Base-by-base conservation (phyloP, 1,284 basidiomycete species). In the Xanthoconium separans region DNA sequence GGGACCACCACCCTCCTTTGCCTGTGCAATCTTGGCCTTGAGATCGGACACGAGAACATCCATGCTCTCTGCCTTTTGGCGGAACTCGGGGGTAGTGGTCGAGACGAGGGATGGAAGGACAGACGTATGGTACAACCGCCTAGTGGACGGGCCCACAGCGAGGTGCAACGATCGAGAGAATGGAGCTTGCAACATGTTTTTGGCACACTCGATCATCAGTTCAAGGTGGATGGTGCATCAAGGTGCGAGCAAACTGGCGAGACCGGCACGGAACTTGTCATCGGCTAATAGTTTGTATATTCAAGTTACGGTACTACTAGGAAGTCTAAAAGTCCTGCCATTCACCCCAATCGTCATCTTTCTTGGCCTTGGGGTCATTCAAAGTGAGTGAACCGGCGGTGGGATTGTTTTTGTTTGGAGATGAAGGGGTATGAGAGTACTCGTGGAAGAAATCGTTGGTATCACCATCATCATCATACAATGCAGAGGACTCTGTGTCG, bases 91-190 rank as follows among this genome's bases (percentile, higher is more conserved):
- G 2, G 86, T 83, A 11, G 81, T 71, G 4, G 84, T 77, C 11
- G 88, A 88, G 47, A 90, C 64, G 42, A 84, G 72, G 4, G 86
- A 87, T 1, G 90, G 86, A n/a, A 92, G 75, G 10, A 88, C 81
- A 3, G 84, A 81, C 7, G 85, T 79, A 79, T 90, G 85, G 65
- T 89, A 88, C 30, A 16, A 46, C 39, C 65, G 60, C 44, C 57
- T 50, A 16, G 61, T 18, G 42, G 55, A 31, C 29, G 48, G 51
- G 49, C 40, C 24, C 2, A 24, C 30, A 27, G 34, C n/a, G 11
- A 43, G 44, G 50, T 18, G 56, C 6, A 48, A 12, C 16, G 60
- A 58, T 56, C 63, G 65, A 15, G 51, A 47, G 43, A 64, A 51
- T 9, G 54, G 43, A 18, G 39, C 33, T 39, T 52, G 66, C 44